Base-by-base conservation (phyloP, 257 asterid species). In the Primulina huaijiensis region DNA sequence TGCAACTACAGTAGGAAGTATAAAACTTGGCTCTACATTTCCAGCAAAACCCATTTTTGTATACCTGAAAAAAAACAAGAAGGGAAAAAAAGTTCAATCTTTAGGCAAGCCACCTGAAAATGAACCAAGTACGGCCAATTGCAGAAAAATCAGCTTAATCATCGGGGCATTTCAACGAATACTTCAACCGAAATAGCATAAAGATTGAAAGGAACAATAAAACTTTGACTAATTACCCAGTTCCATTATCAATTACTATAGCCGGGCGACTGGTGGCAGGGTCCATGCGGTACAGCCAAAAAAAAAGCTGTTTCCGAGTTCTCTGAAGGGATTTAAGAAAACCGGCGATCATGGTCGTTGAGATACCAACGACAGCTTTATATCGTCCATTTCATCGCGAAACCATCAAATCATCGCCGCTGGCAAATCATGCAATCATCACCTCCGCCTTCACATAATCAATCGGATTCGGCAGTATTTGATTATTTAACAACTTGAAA, bases 21-120 rank as follows among this genome's bases (percentile, higher is more conserved):
- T 82, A 72, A 93, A 93, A 81, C 90, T 84, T 10, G 99, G 99
- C 69, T 93, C 99, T 34, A 89, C 97, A 78, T 93, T 93, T 72
- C 99, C 99, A 62, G 97, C 95, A 82, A 93, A 93, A 20, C 99
- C 99, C 89, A 90, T 80, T 75, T 93, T 93, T 64, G 99, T 81
- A 77, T 82, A 93, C 91, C 99, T 93, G 71, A 6, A 62, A 71
- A 21, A 7, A 74, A 33, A 64, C 7, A 76, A 67, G 9, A 2
- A 12, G 3, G 10, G 46, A 11, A 25, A 2, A 29, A 64, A n/a
- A 65, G 55, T 34, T 46, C 57, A 67, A 50, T 0, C 17, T 67
- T 71, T 7, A 40, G 46, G 38, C 46, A 77, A 73, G n/a, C 64
- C 30, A 46, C 8, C 14, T 27, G 33, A 14, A 75, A 64, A 60